Base-by-base conservation (phyloP, 129 eudicot genomes). In the Flaveria brownii region DNA sequence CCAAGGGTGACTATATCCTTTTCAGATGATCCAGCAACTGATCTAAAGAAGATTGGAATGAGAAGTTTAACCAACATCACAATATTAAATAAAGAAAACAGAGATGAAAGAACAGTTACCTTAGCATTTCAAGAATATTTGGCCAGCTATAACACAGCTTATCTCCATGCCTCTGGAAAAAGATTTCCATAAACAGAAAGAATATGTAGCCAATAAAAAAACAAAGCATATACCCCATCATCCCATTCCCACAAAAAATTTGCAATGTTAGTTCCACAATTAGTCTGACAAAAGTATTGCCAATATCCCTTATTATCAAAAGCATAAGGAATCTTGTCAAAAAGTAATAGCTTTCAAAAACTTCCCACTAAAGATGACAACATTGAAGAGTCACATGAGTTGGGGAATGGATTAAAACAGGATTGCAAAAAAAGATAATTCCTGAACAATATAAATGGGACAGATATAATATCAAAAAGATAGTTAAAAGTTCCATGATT, bases 1-100 rank as follows among this genome's bases (percentile, higher is more conserved):
- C 99, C 99, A 22, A 95, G 88, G 43, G 99, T 82, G 75, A 95
- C 84, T 51, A 91, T 90, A 87, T 95, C 99, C 85, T 95, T 95
- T 90, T 95, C 99, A 20, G 97, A 75, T 75, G 92, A 87, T 80
- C 81, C 89, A 60, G 99, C 97, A 45, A 95, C 97, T 71, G 99
- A 91, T 94, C 99, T 95, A 86, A 72, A 83, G 52, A 61, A 55
- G 75, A 76, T 60, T 26, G 77, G 77, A 75, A 55, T 51, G 77
- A 56, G 78, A 78, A 50, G 59, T 36, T 72, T 51, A 76, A 55
- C 69, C 49, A 46, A 66, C 54, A 62, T 54, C 69, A 61, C 18
- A 73, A 45, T 42, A 20, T 17, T 15, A 36, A 63, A 73, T 28
- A 55, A 14, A 57, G 18, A 23, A 66, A 78, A 73, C 49, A 30